Evolutionary conservation across 306 rosid genomes (phyloP), one percentile per base, ranked within the genome.

Genomic region (Prunus davidiana): DNA sequence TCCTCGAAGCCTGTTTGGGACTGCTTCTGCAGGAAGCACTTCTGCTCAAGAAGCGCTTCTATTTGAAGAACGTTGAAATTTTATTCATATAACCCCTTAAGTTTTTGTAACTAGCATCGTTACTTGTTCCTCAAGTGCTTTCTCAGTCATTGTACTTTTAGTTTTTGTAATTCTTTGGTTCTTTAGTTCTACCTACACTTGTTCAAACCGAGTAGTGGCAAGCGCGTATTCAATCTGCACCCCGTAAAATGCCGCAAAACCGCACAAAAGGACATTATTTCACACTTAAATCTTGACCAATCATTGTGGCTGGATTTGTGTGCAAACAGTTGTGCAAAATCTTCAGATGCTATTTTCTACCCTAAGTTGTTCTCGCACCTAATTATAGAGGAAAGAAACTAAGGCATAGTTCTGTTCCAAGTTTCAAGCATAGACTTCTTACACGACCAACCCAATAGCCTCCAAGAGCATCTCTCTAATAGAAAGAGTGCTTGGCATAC

Each of bases 381-480:
- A 47, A 47, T 1, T 68, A 6, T 43, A 22, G 32, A 20, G 32
- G 55, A 8, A 67, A 3, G 72, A 68, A 46, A 68, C 25, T 51
- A 7, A 46, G 25, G 72, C 72, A 22, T 14, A 46, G 22, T 68
- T 18, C 43, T 38, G 43, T 38, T 38, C 43, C 43, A 38, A 38
- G 9, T 7, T 50, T 69, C 22, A 18, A 30, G 60, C 54, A 45
- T 12, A 57, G 58, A 45, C 61, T 65, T 7, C 41, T 22, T 7
- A 38, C 43, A 56, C n/a, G 0, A 24, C 6, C 11, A 18, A 67
- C 28, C 3, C 3, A 51, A 8, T 34, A 56, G 66, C 12, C 28
- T 75, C 67, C 58, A 69, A 54, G 51, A 76, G 50, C 77, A 71
- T 64, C 78, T 45, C 56, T 41, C 14, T 43, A 56, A 28, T 32